Evolutionary conservation across 2,329 filamentous ascomycete genomes (phyloP), one percentile per base, ranked within the genome.

Genomic region (Peltaster fructicola): DNA sequence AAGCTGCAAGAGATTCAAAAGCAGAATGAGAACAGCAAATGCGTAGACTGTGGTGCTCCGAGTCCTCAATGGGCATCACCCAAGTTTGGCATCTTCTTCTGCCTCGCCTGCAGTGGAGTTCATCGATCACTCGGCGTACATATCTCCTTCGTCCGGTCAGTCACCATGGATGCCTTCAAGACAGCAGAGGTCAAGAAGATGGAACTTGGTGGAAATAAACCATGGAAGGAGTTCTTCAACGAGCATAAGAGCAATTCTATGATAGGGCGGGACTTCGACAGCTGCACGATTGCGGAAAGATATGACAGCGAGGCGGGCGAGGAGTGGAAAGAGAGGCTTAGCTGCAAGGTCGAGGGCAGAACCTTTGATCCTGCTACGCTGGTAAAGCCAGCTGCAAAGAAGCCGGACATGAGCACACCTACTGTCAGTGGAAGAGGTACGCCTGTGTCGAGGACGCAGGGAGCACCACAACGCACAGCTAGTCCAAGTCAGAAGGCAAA

Each of bases 121-220:
- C 88, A 98, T 57, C 77, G 88, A 35, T 82, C 82, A 3, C 70
- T 98, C 15, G 88, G 88, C 33, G 88, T 98, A 17, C 88, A 98
- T 61, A 92, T 98, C 52, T 92, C 82, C 49, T 98, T 98, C 57
- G 84, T 98, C 36, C 77, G 88, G 31, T 88, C 78, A 44, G 88
- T 95, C 46, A 92, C 81, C 33, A 98, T 98, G 88, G 88, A 98
- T 57, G 82, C 82, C 29, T 95, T 98, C 63, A 98, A 98, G 53
- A 69, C 72, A 36, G 67, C 68, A 43, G 88, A 98, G 55, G 85
- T 95, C 44, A 74, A 80, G 53, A 76, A 84, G 38, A 95, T 98
- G 88, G 71, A 84, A 30, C 62, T 77, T 12, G 88, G 85, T 22
- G 88, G 88, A 26, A 98, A 98, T 54, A 72, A 76, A 33, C 66